Evolutionary conservation across 1,284 basidiomycete species (phyloP), one percentile per base, ranked within the genome.

Genomic region (Sporisorium exsertum): DNA sequence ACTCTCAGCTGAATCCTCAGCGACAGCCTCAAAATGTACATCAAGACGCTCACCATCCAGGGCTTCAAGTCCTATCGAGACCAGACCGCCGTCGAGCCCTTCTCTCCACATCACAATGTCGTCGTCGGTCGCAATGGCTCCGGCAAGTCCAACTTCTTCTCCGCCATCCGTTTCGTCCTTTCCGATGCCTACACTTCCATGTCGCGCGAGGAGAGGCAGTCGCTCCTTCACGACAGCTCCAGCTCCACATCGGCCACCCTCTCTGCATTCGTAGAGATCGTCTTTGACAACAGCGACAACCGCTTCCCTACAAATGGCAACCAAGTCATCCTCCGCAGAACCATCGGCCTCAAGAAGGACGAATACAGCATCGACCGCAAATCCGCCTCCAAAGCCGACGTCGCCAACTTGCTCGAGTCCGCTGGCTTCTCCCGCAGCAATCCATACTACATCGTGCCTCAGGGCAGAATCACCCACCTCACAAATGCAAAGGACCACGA

Each of bases 361-460:
- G 97, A 99, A 87, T 99, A 98, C 87, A 94, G 93, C 77, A 88
- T 99, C 50, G 97, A 99, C 87, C 92, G 93, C 87, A 98, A 97
- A 88, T 94, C 92, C 72, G 93, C 93, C 0, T 94, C 91, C 86
- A 98, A 97, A 86, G 95, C 94, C 6, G 97, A 99, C 81, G 94
- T 99, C 26, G 93, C 95, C 93, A 84, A 82, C 53, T 78, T 85
- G 35, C 79, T 85, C 58, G 84, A 85, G 59, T 75, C 73, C 2
- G 97, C 97, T 0, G 96, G 97, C 2, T 99, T 99, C 87, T 95
- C 93, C 86, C 92, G 94, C 84, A 93, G 93, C 40, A 99, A 99
- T 82, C 97, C 97, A 0, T 99, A 99, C 87, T 99, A 99, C 84
- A 99, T 99, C 74, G 96, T 99, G 0, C 96, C 96, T 0, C 96